Evolutionary conservation across 2,329 filamentous ascomycete species (phyloP), one percentile per base, ranked within the genome.

Genomic region (Claviceps capensis): DNA sequence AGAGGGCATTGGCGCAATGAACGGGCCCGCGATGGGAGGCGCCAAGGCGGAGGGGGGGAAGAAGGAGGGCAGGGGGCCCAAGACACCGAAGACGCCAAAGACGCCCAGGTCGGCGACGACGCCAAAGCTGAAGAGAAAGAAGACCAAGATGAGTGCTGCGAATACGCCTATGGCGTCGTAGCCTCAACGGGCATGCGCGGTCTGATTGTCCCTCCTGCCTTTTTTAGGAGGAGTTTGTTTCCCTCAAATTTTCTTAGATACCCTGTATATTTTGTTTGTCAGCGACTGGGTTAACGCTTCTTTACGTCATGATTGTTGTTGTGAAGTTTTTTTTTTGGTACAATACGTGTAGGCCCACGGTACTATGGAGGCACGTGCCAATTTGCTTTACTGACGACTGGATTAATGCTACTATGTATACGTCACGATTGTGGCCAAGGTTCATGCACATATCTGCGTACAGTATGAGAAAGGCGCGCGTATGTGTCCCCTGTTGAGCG

Each of bases 31-130:
- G 5, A 55, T 73, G 43, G 67, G 30, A 11, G 30, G 68, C 47
- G 71, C 71, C 37, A 74, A 74, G 56, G 47, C 67, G 5, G 68
- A 68, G 7, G 65, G 68, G 7, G 65, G 69, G 17, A 74, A 72
- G 62, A 74, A 74, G 59, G 73, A 75, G 22, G 66, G 58, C 42
- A 76, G 74, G 57, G 64, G 66, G 48, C 69, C 69, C 23, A 75
- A 72, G 64, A 69, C 70, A 41, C 66, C 69, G 5, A 70, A 67
- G 50, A 71, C 70, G 42, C 66, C 69, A 4, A 70, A 67, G 50
- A 71, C 70, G 42, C 66, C 69, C 6, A 70, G 67, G 49, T 71
- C 71, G 38, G 63, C 67, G 1, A 67, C 65, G 1, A 62, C 63
- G 51, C 65, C 67, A 1, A 76, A 74, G 60, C 66, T 67, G 1